Conservation (phyloP, 2,329 filamentous ascomycete genomes). For the Daldinia sp. region DNA sequence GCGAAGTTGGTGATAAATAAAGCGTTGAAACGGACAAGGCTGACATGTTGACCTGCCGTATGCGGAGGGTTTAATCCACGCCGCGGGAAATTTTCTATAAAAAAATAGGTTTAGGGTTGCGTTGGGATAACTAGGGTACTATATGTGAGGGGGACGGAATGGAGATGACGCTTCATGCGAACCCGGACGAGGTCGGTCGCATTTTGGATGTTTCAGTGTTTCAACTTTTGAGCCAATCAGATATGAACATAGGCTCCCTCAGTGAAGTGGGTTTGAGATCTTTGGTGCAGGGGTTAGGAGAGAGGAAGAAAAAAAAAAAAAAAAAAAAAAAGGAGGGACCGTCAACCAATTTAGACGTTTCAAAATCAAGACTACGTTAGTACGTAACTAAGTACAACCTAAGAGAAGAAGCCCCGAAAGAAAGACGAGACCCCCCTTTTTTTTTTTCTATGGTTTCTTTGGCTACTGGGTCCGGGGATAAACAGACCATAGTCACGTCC, state of each 20-base stretch:
- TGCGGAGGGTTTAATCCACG: conserved; percentile 10
- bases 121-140: conserved; percentile 8
- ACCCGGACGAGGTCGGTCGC: conserved; percentile 7
- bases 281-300: conserved; percentile 37
- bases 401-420: conserved; percentile 29
- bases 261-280: conserved; percentile 30
- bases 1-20: conserved; percentile 21
- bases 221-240: conserved; percentile 36
- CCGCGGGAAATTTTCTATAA: conserved; percentile 6
- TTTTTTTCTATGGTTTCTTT: conserved; percentile 16
- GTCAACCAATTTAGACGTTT: conserved; percentile 27
- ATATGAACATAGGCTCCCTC: conserved; percentile 29
- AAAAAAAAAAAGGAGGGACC: neutral
- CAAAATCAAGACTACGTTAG: conserved; percentile 34
- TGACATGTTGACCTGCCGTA: conserved; percentile 34
- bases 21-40: conserved; percentile 35
- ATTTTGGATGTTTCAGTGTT: conserved; percentile 41
- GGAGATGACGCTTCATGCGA: conserved; percentile 41
- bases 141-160: conserved; percentile 36
- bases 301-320: neutral
- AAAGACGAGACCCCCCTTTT: conserved; percentile 15
- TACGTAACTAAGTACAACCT: conserved; percentile 11
- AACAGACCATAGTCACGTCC: conserved; percentile 10
- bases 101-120: conserved; percentile 12
- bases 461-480: conserved; percentile 18